Evolutionary conservation across 2,329 filamentous ascomycete genomes (phyloP).

Genomic region (Botryotinia globosa): DNA sequence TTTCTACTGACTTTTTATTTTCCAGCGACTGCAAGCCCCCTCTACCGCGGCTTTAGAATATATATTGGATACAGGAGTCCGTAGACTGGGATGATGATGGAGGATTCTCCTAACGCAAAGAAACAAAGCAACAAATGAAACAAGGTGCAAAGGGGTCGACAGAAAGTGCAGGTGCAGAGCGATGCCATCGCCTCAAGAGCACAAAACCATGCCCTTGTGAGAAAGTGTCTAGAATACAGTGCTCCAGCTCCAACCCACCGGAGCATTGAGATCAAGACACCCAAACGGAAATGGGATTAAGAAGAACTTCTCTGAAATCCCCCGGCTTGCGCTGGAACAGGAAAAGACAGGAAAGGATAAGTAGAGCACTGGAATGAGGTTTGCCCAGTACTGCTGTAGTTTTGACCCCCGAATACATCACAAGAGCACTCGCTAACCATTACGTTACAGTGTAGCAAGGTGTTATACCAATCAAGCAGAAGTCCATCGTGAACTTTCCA

Average conservation of each 20-base stretch:
- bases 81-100: not conserved
- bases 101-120: not conserved
- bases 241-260: not conserved
- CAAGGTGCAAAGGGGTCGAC: not conserved
- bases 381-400: not conserved
- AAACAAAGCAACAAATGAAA: not conserved
- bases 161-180: not conserved
- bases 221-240: not conserved
- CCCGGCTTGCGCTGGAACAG: not conserved
- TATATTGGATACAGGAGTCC: not conserved
- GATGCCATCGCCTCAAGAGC: not conserved
- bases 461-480: not conserved
- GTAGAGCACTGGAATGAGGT: not conserved
- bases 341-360: not conserved
- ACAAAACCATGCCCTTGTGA: not conserved
- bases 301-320: not conserved
- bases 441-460: not conserved
- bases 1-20: not conserved
- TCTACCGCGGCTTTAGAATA: not conserved
- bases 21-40: not conserved
- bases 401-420: not conserved
- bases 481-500: not conserved
- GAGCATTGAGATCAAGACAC: not conserved
- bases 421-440: conserved; percentile 6
- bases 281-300: no score